Evolutionary conservation across 176 grass and related monocot genomes (phyloP).

Genomic region (Aegilops speltoides): DNA sequence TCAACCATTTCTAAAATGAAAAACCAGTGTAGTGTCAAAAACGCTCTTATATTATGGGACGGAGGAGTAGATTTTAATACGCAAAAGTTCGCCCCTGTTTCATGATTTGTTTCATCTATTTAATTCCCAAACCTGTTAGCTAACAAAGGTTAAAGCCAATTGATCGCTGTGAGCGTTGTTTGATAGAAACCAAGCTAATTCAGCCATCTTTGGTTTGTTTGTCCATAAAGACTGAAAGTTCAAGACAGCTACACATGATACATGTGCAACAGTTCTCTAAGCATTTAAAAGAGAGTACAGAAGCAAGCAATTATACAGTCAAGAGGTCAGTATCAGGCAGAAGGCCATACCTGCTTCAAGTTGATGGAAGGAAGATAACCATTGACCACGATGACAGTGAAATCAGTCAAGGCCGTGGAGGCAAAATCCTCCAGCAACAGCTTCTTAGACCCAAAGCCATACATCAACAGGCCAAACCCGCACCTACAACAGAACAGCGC

Average conservation of each 20-base stretch:
- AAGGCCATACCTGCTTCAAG: slow-evolving; percentile 71
- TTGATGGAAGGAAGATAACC: slow-evolving; percentile 84
- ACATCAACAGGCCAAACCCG: slow-evolving; percentile 81
- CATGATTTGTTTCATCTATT: not conserved
- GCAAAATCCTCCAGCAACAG: slow-evolving; percentile 73
- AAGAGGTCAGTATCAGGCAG: not conserved
- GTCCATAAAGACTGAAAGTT: not conserved
- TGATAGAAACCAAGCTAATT: not conserved
- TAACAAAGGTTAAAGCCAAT: not conserved
- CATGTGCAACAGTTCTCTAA: not conserved
- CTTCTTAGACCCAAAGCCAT: slow-evolving; percentile 97
- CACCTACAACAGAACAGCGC: slow-evolving; percentile 38
- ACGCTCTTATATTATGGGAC: too few relatives aligned
- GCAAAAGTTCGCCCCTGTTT: not conserved
- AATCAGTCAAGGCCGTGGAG: slow-evolving; percentile 65
- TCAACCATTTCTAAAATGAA: too few relatives aligned
- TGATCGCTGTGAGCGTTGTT: not conserved
- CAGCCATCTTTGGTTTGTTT: not conserved
- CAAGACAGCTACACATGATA: not conserved
- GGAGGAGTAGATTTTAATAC: not conserved
- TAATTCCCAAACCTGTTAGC: not conserved
- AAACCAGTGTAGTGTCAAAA: too few relatives aligned
- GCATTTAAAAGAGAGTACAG: not conserved
- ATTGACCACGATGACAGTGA: slow-evolving; percentile 79
- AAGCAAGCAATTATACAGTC: not conserved